phyloP scores from a whole-genome alignment of 2,329 filamentous ascomycete species.

The Colletotrichum musae region DNA sequence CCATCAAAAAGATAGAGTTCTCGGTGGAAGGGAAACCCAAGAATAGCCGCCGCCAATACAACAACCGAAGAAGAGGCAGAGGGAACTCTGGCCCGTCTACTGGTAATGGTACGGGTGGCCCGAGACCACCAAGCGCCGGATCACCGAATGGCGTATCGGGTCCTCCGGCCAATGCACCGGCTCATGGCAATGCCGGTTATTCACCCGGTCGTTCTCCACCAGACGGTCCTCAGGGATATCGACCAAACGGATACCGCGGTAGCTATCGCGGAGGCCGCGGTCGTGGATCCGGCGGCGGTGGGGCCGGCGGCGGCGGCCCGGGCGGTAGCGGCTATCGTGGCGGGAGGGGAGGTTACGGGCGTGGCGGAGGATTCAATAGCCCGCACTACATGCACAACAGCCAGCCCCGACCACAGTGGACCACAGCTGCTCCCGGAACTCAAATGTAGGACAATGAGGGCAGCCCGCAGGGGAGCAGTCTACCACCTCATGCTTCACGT shows the following conservation, averaged over 20 bases:
- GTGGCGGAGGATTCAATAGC: conserved; percentile 22
- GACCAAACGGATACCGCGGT: conserved; percentile 29
- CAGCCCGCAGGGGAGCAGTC: neutral
- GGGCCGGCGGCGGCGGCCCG: neutral
- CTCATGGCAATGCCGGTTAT: neutral
- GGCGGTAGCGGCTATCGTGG: conserved; percentile 16
- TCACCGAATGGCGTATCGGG: neutral
- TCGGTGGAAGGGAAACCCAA: conserved; percentile 66
- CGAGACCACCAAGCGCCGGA: neutral
- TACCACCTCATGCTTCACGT: too few species aligned
- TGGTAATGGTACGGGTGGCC: conserved; percentile 9
- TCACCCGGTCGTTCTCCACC: conserved; percentile 9
- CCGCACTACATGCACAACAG: conserved; percentile 18
- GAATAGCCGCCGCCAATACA: conserved; percentile 50
- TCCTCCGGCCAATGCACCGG: neutral
- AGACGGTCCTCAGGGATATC: conserved; percentile 28
- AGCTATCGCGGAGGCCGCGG: conserved; percentile 21
- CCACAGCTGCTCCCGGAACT: conserved; percentile 14
- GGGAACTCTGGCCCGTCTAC: conserved; percentile 21
- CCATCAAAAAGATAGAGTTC: conserved; percentile 77
- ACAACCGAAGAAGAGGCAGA: conserved; percentile 46
- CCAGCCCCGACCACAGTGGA: conserved; percentile 32
- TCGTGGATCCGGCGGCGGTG: conserved; percentile 10
- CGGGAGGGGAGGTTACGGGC: neutral
- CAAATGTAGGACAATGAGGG: neutral